Base-by-base conservation (phyloP, 1,284 basidiomycete genomes). In the Lentinula novae-zelandiae region DNA sequence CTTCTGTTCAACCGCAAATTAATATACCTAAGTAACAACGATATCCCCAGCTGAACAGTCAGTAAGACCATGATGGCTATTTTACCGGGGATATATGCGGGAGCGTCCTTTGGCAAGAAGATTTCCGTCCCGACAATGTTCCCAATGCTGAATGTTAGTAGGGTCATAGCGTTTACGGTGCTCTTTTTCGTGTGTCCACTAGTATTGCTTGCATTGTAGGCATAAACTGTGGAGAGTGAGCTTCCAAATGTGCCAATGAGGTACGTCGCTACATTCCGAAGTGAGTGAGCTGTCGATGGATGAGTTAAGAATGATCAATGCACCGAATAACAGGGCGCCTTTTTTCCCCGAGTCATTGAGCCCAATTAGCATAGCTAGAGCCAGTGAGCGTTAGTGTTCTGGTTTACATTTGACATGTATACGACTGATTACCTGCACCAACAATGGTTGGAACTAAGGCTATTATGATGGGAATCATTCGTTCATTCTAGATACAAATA, bases 101-200 rank as follows among this genome's bases (percentile, higher is more conserved):
- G 87, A 5, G 85, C 85, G 64, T 86, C 85, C 61, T 82, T 82
- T 2, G 84, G 84, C 52, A 78, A 80, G 68, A 86, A 87, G 9
- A 84, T 86, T 66, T 85, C 83, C 2, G 84, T 80, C 6, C 83
- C 85, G 42, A 85, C 75, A 53, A 86, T 82, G 64, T 88, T 87
- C 0, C 83, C 82, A 8, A 84, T 64, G 53, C 76, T 79, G 70
- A 88, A 88, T 0, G 81, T 73, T 0, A 79, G 74, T 0, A 89
- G 72, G 0, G 85, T 87, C 73, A 87, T 73, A 1, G 83, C 82
- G 64, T 88, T 87, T 62, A 87, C 76, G 1, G 84, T 85, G 61
- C 76, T 81, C 74, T 89, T 89, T 76, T 89, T 89, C 1, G 85
- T 89, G 58, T 85, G 82, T 2, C 86, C 87, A 48, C 80, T 80